Conservation (phyloP, 2,329 filamentous ascomycete genomes). For the Aspergillus tanneri region DNA sequence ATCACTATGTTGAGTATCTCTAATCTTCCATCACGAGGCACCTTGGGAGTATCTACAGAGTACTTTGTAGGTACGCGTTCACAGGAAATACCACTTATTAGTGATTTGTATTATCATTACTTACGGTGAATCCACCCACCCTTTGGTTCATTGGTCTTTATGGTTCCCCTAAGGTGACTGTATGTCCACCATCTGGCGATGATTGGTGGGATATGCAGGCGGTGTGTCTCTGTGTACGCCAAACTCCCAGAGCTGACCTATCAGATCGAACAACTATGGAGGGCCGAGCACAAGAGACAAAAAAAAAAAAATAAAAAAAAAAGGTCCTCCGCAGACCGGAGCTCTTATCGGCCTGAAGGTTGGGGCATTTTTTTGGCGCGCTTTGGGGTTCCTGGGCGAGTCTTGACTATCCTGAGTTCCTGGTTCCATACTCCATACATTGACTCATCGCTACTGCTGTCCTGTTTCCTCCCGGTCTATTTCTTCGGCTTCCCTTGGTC, state of each 20-base stretch:
- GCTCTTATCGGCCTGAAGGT: conserved; percentile 28
- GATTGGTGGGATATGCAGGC: conserved; percentile 15
- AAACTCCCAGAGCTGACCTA: neutral
- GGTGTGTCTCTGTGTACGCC: conserved; percentile 8
- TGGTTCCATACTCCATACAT: conserved; percentile 17
- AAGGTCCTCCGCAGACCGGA: conserved; percentile 30
- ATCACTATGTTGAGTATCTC: neutral
- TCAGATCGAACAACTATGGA: neutral
- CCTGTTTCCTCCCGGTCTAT: conserved; percentile 7
- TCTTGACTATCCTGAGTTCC: conserved; percentile 17
- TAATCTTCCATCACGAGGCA: too few species aligned
- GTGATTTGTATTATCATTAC: neutral
- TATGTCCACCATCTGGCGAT: neutral
- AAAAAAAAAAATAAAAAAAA: conserved; percentile 10
- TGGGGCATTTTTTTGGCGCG: conserved; percentile 15
- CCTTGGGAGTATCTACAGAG: too few species aligned
- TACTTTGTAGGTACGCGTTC: too few species aligned
- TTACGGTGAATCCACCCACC: neutral
- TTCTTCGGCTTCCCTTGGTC: conserved; percentile 12
- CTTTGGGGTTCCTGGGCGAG: conserved; percentile 5
- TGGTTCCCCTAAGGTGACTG: neutral
- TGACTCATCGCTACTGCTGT: conserved; percentile 29
- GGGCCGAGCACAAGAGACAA: neutral
- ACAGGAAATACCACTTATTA: neutral
- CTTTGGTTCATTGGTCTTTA: conserved; percentile 1